Conservation (phyloP, 108 stramenopile genomes). For the Skeletonema tropicum region DNA sequence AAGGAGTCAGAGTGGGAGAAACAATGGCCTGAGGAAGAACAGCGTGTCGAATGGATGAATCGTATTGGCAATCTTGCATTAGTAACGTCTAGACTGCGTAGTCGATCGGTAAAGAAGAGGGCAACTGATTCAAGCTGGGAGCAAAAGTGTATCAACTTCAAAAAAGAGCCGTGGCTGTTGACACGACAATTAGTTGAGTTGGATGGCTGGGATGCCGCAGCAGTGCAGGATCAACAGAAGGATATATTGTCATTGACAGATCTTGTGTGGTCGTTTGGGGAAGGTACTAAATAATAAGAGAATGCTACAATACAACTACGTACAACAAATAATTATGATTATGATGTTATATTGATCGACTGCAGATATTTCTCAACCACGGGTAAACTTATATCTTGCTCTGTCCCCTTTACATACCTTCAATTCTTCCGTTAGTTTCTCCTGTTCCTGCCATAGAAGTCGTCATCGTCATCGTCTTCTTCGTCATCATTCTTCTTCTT, state of each 20-base stretch:
- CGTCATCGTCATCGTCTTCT: too few species aligned
- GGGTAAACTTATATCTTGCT: too few species aligned
- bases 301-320: too few species aligned
- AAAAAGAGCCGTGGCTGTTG: conserved; percentile 45
- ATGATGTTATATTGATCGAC: too few species aligned
- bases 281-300: neutral
- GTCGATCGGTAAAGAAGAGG: conserved; percentile 16
- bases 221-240: conserved; percentile 33
- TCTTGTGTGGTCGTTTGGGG: conserved; percentile 22
- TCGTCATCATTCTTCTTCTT: too few species aligned
- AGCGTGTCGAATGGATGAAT: conserved; percentile 29
- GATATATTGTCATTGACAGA: conserved; percentile 33
- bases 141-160: conserved; percentile 27
- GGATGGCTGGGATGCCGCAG: conserved; percentile 33
- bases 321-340: too few species aligned
- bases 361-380: too few species aligned
- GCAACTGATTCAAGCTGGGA: conserved; percentile 23
- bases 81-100: conserved; percentile 18
- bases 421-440: too few species aligned
- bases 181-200: conserved; percentile 40
- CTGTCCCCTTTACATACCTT: too few species aligned
- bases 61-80: conserved; percentile 50
- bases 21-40: conserved; percentile 38
- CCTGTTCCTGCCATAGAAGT: too few species aligned
- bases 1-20: neutral